These are phyloP conservation scores for Cryptosporidium ubiquitum DNA, from an alignment of 169 alveolate species.

Conservation along the genomic window DNA sequence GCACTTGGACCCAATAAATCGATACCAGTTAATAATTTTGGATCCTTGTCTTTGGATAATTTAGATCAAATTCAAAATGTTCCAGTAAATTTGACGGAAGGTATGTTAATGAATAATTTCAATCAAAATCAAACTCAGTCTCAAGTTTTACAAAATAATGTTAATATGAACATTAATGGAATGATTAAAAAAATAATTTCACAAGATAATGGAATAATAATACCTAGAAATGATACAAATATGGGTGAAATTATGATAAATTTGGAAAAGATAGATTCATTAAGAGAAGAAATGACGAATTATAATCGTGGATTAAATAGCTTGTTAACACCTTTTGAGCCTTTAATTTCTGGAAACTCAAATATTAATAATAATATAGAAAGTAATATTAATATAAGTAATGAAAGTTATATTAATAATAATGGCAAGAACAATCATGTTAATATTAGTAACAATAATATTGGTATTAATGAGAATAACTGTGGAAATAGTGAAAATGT, in stretches of 20 bases:
- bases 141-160: neutral
- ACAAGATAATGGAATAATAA: neutral
- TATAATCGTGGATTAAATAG: neutral
- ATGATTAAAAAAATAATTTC: conserved; percentile 1
- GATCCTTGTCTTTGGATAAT: neutral
- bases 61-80: conserved; percentile 1
- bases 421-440: neutral
- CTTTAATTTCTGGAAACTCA: neutral
- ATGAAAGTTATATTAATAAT: neutral
- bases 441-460: neutral
- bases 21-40: neutral
- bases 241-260: neutral
- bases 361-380: neutral
- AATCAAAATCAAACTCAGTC: neutral
- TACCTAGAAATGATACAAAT: neutral
- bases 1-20: neutral
- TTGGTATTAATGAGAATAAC: neutral
- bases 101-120: neutral
- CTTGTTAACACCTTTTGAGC: neutral
- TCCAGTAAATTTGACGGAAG: neutral
- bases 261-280: neutral
- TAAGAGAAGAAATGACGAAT: neutral
- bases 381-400: neutral
- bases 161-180: conserved; percentile 1
- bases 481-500: neutral